Evolutionary conservation across 129 eudicot genomes (phyloP), one percentile per base, ranked within the genome.

Genomic region (Centrapalus pauciflorus): DNA sequence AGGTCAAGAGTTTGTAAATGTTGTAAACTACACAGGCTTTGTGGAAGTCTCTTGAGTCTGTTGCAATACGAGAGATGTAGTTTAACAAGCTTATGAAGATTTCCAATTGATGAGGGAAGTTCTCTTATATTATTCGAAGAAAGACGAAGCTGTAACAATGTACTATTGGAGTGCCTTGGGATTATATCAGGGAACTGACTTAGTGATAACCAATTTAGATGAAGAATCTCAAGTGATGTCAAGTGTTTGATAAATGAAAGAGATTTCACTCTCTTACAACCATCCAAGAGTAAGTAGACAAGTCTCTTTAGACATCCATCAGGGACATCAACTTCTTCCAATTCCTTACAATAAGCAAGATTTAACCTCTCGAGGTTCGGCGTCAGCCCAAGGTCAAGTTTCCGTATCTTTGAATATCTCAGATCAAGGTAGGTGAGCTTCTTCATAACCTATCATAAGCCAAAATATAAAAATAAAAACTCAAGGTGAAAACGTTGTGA

Each of bases 31-130:
- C 38, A 55, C 13, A 55, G 26, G 62, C 37, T 55, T 55, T 23
- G 4, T 0, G 62, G 38, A 55, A 28, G 10, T 12, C 4, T 4
- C 10, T 54, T 25, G 0, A 54, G 10, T 0, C 4, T 12, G 4
- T 0, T 0, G 20, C 60, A 54, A 4, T 0, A 0, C 24, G 4
- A 0, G 0, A 54, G 14, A 54, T 21, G 0, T 10, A 54, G 16
- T 23, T 5, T 11, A 19, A 25, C 35, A 54, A 54, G 60, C 60
- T 25, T 55, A 12, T 55, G 38, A 55, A 55, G 38, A 55, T 55
- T 26, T 28, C 38, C 62, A 56, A 56, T 56, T 28, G 62, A 56
- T 56, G 62, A 27, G 38, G 62, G 62, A n/a, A 55, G 0, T 28
- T 55, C 40, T n/a, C 12, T 13, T 55, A 25, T 25, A 26, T 4